Evolutionary conservation across 257 asterid species (phyloP).

Genomic region (Eustoma russellianum): DNA sequence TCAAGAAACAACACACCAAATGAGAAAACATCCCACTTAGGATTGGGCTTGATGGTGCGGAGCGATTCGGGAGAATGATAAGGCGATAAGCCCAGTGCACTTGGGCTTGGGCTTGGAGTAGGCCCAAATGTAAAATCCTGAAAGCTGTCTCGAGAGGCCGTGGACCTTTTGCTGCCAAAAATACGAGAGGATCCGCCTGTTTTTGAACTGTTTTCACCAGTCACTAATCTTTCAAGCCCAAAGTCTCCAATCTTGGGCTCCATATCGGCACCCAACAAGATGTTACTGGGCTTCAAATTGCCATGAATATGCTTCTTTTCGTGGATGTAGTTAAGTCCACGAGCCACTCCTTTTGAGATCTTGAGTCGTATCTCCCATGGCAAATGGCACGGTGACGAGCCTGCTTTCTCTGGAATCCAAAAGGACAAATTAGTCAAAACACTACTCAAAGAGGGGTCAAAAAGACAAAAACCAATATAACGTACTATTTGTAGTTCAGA

Average conservation of each 20-base stretch:
- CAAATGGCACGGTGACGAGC: constrained; percentile 71
- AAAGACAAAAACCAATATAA: not conserved
- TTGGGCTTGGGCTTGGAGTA: constrained; percentile 84
- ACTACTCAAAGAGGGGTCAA: too few species aligned
- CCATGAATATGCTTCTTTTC: constrained; percentile 91
- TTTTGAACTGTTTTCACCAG: constrained; percentile 54
- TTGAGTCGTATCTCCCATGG: constrained; percentile 84
- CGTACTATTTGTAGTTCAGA: too few species aligned
- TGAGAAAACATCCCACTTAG: constrained; percentile 86
- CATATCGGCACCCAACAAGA: constrained; percentile 59
- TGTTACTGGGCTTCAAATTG: constrained; percentile 77
- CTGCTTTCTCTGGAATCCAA: constrained; percentile 51
- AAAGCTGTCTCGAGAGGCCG: constrained; percentile 71
- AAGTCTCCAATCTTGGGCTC: constrained; percentile 94
- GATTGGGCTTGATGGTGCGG: constrained; percentile 77
- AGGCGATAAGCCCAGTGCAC: constrained; percentile 58
- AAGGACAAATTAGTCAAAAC: not conserved
- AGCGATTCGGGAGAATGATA: constrained; percentile 87
- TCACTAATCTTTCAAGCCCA: constrained; percentile 77
- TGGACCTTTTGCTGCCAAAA: constrained; percentile 88
- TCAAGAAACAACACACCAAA: constrained; percentile 74
- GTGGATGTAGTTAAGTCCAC: constrained; percentile 74
- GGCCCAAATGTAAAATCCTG: constrained; percentile 53
- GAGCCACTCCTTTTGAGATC: constrained; percentile 88
- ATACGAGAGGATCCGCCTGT: constrained; percentile 62